Evolutionary conservation across 306 rosid species (phyloP).

Genomic region (Luffa acutangula): DNA sequence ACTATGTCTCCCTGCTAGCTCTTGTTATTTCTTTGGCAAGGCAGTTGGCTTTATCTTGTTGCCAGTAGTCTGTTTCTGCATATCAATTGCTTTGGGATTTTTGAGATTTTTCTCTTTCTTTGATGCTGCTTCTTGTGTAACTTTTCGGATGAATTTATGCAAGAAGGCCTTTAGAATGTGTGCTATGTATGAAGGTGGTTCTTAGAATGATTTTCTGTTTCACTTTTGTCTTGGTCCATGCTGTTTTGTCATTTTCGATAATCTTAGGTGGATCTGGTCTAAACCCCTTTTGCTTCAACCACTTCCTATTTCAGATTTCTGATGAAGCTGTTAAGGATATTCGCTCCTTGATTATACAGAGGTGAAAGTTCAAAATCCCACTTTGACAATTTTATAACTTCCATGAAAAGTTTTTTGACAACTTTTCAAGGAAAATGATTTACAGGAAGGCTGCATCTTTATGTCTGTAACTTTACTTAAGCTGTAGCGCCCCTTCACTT

Average conservation of each 20-base stretch:
- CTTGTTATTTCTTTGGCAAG: background rate
- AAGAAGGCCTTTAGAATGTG: background rate
- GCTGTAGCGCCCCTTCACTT: background rate
- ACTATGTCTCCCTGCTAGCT: constrained; percentile 7
- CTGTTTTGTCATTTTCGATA: background rate
- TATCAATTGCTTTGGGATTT: background rate
- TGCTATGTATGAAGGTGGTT: background rate
- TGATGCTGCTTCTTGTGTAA: background rate
- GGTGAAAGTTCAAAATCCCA: constrained; percentile 32
- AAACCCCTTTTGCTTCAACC: constrained; percentile 12
- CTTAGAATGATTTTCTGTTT: background rate
- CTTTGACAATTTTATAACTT: constrained; percentile 6
- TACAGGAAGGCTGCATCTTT: background rate
- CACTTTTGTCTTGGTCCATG: background rate
- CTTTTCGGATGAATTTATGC: background rate
- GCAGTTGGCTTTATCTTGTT: background rate
- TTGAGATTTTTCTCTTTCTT: background rate
- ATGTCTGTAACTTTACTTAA: background rate
- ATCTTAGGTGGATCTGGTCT: background rate
- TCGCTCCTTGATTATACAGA: constrained; percentile 58
- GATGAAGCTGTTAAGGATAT: constrained; percentile 69
- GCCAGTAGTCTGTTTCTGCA: background rate
- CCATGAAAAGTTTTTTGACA: background rate
- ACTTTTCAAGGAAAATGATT: background rate
- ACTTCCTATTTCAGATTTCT: constrained; percentile 50